Evolutionary conservation across 331 rosid species (phyloP), one percentile per base, ranked within the genome.

Genomic region (Malus hybrid): DNA sequence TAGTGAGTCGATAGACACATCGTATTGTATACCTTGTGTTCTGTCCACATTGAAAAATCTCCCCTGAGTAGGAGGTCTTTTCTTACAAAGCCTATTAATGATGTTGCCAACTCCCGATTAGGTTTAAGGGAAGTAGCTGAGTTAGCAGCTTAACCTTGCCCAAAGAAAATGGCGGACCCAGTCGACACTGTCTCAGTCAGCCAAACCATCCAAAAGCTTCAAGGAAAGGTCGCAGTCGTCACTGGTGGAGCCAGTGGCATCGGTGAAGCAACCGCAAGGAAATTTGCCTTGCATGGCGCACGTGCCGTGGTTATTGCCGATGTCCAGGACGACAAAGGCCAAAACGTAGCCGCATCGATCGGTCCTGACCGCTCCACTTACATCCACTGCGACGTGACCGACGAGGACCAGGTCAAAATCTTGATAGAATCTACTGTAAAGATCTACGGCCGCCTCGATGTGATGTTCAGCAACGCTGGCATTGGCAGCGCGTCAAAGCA

Each of bases 391-490:
- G 73, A 75, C 9, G 79, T 75, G 5, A 14, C 44, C 6, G 73
- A 75, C 79, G 73, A 66, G 46, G 79, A 75, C 2, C 73, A 66
- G 14, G 79, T 66, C 3, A 75, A 53, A 36, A 11, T 39, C 22
- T 6, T 75, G 14, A 57, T 66, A 3, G 67, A 75, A 1, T 55
- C 73, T 6, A 57, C 79, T 3, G 73, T 75, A 22, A 12, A 11
- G 24, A 34, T 16, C 44, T 29, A 75, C 60, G 73, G 73, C 5
- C 60, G 39, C 6, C 66, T 75, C 0, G 79, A 75, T 30, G 18
- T 75, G 19, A 66, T 75, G 67, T 75, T 66, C 67, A 75, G 46
- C 46, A 39, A 39, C 46, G 46, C 46, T 0, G 46, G 46, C 46
- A 39, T 39, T 39, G 46, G 46, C 28, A 28, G 62, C 63, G 6